A percentile compares a stretch with the other conserved stretches of the same genome.
Conservation (phyloP, 805 yeast species). For the Nakazawaea holstii region DNA sequence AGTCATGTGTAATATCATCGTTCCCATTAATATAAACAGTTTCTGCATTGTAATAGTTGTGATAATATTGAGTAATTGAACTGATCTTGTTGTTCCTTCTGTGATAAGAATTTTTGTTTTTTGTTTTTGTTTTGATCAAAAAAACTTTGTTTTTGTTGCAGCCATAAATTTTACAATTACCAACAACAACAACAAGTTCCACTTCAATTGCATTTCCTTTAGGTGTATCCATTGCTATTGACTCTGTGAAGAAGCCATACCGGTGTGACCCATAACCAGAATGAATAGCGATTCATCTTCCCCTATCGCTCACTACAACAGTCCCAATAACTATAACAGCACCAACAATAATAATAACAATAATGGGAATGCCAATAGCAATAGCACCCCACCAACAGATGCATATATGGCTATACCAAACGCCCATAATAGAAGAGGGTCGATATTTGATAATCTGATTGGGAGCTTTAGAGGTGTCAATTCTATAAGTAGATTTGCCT, state of each 20-base stretch:
- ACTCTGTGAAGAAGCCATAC: too few species aligned
- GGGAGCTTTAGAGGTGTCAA: constrained; percentile 63
- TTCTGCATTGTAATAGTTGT: too few species aligned
- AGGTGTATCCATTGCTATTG: background rate
- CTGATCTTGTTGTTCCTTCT: too few species aligned
- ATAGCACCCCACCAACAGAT: constrained; percentile 7
- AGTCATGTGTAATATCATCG: background rate
- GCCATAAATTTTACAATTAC: too few species aligned
- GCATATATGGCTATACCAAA: constrained; percentile 10
- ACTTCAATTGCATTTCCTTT: background rate
- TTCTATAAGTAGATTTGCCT: constrained; percentile 73
- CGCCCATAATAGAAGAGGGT: constrained; percentile 5
- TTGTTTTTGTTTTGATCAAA: too few species aligned
- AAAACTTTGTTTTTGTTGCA: too few species aligned
- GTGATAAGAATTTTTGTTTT: too few species aligned
- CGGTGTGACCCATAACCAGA: background rate
- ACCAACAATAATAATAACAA: background rate
- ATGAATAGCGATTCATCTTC: background rate
- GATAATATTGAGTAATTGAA: too few species aligned
- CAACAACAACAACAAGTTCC: too few species aligned
- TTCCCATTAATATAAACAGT: background rate
- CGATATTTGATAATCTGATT: constrained; percentile 26
- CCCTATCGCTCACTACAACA: background rate
- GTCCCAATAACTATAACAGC: background rate
- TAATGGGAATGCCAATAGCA: background rate